Base-by-base conservation (phyloP, 441 rosid genomes). In the Bocquillonia castaneifolia region DNA sequence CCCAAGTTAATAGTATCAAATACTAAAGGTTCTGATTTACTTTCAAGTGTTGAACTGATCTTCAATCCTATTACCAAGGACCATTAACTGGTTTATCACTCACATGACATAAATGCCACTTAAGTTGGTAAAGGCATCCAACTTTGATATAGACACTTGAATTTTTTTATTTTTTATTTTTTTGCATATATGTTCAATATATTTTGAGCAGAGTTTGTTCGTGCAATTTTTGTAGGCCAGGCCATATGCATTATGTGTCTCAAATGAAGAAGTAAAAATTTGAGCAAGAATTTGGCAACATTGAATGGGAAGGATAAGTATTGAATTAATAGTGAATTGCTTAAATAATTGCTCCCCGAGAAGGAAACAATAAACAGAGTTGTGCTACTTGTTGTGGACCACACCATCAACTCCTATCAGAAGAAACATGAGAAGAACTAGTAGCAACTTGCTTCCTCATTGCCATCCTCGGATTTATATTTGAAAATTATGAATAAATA, bases 361-460 rank as follows among this genome's bases (percentile, higher is more conserved):
- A 62, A 32, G 51, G 53, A 42, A 62, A 62, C 66, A 62, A 9
- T 25, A 50, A 17, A 10, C 17, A 59, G 5, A 34, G 26, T 59
- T 52, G 0, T 0, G 28, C 5, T n/a, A 13, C 29, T 59, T 5
- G 47, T 10, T 32, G 64, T 7, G 64, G 64, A 61, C 51, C 64
- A 42, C 10, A 32, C 44, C 63, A 48, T 15, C 63, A 17, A 14
- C 29, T 55, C 37, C 40, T 3, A 1, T 25, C 40, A 15, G 48
- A 29, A n/a, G 3, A 47, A n/a, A 53, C 10, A 17, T 47, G 26
- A 45, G 56, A 63, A 28, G 18, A 31, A 63, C 42, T 45, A 50
- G 31, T 34, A 50, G 42, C 22, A 36, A 50, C 28, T 29, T 63
- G 56, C 42, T 63, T 32, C 42, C 67, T 63, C 18, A 47, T 47